Evolutionary conservation across 1,284 basidiomycete species (phyloP).

Genomic region (Waitea zeae): DNA sequence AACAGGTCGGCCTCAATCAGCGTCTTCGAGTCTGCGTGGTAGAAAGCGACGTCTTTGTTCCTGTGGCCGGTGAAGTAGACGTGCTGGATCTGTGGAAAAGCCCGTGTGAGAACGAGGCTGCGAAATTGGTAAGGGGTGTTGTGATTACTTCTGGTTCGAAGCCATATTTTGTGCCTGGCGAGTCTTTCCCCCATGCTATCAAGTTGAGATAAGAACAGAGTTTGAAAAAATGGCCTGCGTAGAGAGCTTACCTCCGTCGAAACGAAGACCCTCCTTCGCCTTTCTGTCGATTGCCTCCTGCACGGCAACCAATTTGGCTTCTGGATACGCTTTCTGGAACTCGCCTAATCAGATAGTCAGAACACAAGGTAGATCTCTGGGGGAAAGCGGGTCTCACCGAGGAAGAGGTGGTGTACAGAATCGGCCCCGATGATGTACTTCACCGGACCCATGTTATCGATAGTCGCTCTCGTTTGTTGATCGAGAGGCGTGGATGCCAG

Average conservation of each 20-base stretch:
- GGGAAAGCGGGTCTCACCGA: constrained; percentile 21
- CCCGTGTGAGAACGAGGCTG: not conserved
- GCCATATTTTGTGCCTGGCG: constrained; percentile 49
- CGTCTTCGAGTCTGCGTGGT: constrained; percentile 64
- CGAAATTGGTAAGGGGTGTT: too few relatives aligned
- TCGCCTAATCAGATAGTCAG: constrained; percentile 23
- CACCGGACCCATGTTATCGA: constrained; percentile 65
- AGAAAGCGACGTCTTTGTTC: constrained; percentile 84
- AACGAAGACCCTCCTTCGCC: constrained; percentile 18
- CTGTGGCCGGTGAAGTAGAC: constrained; percentile 62
- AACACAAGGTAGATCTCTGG: not conserved
- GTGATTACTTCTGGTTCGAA: constrained; percentile 66
- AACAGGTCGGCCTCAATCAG: constrained; percentile 81
- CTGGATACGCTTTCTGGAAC: constrained; percentile 61
- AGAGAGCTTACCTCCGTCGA: constrained; percentile 38
- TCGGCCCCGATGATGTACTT: constrained; percentile 55
- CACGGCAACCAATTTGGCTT: constrained; percentile 59
- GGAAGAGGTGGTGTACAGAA: constrained; percentile 45
- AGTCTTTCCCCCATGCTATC: constrained; percentile 48
- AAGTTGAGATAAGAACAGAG: not conserved
- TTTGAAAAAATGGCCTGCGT: not conserved
- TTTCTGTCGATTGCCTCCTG: constrained; percentile 31
- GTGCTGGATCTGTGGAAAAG: not conserved
- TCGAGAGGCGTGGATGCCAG: constrained; percentile 75
- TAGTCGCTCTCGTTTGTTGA: constrained; percentile 49